A percentile compares a stretch with the other conserved stretches of the same genome.
These are phyloP conservation scores for Colletotrichum viniferum DNA, from an alignment of 2,329 filamentous ascomycete genomes.

Conservation along the genomic window DNA sequence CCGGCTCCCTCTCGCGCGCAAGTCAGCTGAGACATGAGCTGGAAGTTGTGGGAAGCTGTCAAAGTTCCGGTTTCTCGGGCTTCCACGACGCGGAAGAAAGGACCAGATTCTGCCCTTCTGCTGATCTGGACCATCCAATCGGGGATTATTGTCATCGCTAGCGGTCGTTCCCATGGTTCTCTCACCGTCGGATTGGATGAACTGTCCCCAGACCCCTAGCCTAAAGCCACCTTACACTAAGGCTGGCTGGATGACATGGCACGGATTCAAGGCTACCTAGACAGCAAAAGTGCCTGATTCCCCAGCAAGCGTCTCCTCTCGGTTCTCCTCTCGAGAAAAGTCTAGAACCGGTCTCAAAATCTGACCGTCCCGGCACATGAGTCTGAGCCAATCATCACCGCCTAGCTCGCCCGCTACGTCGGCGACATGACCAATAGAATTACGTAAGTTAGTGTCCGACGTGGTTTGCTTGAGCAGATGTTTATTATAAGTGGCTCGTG, in stretches of 20 bases:
- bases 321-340: neutral
- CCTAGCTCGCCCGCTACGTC: neutral
- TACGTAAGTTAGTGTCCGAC: slow-evolving; percentile 7
- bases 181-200: neutral
- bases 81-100: neutral
- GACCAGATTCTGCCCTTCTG: neutral
- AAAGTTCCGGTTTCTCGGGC: slow-evolving; percentile 1
- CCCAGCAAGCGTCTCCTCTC: neutral
- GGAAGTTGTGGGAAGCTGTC: neutral
- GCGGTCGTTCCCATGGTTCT: neutral
- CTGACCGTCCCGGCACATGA: neutral
- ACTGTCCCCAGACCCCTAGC: neutral
- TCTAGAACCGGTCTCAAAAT: slow-evolving; percentile 1
- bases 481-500: neutral
- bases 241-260: neutral
- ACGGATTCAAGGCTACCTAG: neutral
- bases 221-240: neutral
- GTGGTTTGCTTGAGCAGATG: neutral
- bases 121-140: neutral
- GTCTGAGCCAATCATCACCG: neutral
- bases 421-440: slow-evolving; percentile 15
- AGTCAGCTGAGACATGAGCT: neutral
- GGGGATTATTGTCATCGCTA: neutral
- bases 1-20: neutral
- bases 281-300: slow-evolving; percentile 9